These are phyloP conservation scores for Taxillus chinensis DNA, from an alignment of 164 flowering plant genomes.

Conservation along the genomic window DNA sequence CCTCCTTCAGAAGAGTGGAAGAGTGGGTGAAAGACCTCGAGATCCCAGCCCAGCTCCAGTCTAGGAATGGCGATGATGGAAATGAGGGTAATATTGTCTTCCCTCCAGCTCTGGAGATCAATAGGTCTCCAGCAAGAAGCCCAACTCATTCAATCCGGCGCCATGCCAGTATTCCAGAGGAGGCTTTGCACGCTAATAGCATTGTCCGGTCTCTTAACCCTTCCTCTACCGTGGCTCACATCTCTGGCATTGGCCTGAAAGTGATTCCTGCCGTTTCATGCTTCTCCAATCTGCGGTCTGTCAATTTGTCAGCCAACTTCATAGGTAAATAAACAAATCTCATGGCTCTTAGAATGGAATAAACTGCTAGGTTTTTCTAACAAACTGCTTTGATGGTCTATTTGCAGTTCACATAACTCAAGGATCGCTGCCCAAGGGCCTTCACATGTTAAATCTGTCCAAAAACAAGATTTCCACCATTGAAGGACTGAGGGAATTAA, in stretches of 20 bases:
- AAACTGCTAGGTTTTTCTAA: neutral
- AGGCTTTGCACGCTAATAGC: constrained; percentile 55
- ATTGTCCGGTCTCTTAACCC: constrained; percentile 68
- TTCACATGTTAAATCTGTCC: constrained; percentile 72
- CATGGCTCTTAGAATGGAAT: constrained; percentile 1
- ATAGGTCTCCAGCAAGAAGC: constrained; percentile 23
- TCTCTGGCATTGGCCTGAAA: constrained; percentile 60
- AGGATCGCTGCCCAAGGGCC: constrained; percentile 83
- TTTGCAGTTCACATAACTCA: constrained; percentile 67
- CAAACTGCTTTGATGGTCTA: neutral
- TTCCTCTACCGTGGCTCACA: constrained; percentile 73
- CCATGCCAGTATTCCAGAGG: constrained; percentile 31
- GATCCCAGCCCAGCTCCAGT: constrained; percentile 11
- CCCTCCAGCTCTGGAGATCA: constrained; percentile 48
- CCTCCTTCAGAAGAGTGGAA: constrained; percentile 53
- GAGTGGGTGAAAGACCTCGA: constrained; percentile 75
- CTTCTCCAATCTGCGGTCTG: constrained; percentile 61
- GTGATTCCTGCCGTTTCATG: constrained; percentile 52
- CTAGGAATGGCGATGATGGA: constrained; percentile 17
- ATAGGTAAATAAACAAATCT: constrained; percentile 38
- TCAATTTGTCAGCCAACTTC: constrained; percentile 71
- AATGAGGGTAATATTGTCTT: constrained; percentile 19
- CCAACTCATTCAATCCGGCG: constrained; percentile 13
- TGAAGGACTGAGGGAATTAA: constrained; percentile 85
- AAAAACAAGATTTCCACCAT: constrained; percentile 76